phyloP scores from a whole-genome alignment of 345 rosid genomes.

The Hevea brasiliensis region DNA sequence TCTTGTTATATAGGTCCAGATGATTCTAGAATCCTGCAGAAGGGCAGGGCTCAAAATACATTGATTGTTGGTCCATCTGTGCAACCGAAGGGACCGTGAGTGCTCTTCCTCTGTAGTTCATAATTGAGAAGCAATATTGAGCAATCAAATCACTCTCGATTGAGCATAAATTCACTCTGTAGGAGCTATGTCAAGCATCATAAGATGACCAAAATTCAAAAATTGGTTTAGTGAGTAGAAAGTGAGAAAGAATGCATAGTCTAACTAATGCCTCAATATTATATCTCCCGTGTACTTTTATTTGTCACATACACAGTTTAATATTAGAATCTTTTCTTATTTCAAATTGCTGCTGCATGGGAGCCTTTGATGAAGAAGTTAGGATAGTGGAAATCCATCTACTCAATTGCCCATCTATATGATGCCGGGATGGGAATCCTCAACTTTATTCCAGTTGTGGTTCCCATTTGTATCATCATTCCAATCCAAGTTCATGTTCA shows the following conservation, averaged over 20 bases:
- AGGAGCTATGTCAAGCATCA: too few species aligned
- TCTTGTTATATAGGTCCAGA: too few species aligned
- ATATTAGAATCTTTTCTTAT: neutral
- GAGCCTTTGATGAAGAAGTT: constrained; percentile 72
- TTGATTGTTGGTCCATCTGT: too few species aligned
- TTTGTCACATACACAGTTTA: neutral
- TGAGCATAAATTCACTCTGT: too few species aligned
- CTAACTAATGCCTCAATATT: neutral
- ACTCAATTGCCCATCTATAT: constrained; percentile 78
- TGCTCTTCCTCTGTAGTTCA: too few species aligned
- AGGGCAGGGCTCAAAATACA: too few species aligned
- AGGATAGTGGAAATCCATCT: constrained; percentile 82
- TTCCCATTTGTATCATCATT: constrained; percentile 95
- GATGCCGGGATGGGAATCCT: constrained; percentile 98
- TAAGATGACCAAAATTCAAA: neutral
- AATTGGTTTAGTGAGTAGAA: neutral
- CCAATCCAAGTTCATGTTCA: constrained; percentile 96
- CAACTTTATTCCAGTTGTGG: constrained; percentile 86
- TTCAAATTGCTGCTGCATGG: constrained; percentile 93
- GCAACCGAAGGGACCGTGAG: too few species aligned
- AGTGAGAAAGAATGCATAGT: neutral
- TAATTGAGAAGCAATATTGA: too few species aligned
- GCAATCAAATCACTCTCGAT: too few species aligned
- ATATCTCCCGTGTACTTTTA: neutral
- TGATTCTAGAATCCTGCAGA: too few species aligned